Percentiles rank a stretch among this genome's conserved stretches.
Evolutionary conservation across 805 yeast species (phyloP).

Genomic region (Blastobotrys mokoenaii): DNA sequence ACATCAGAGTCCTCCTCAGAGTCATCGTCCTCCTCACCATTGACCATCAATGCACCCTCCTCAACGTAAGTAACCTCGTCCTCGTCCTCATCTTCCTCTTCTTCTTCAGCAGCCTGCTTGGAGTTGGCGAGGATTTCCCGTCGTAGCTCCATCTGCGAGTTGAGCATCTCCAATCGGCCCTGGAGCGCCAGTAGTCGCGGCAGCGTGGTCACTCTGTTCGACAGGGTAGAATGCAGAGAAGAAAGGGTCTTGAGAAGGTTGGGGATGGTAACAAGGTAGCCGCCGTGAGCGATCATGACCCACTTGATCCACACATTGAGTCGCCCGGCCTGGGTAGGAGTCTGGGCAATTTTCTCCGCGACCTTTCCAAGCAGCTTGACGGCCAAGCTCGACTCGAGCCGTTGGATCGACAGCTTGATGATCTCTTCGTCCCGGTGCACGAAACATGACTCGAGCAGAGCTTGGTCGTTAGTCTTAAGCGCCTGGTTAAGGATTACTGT

Average conservation of each 20-base stretch:
- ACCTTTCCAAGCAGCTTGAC: slow-evolving; percentile 38
- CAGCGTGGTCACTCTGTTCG: slow-evolving; percentile 46
- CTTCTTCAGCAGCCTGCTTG: slow-evolving; percentile 29
- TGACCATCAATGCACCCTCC: slow-evolving; percentile 35
- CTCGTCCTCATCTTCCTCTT: slow-evolving; percentile 23
- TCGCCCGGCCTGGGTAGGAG: slow-evolving; percentile 45
- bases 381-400: slow-evolving; percentile 40
- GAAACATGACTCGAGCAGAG: slow-evolving; percentile 78
- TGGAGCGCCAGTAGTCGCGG: slow-evolving; percentile 70
- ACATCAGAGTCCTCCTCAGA: slow-evolving; percentile 23
- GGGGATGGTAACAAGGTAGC: slow-evolving; percentile 45
- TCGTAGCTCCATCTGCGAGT: slow-evolving; percentile 68
- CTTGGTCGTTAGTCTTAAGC: slow-evolving; percentile 73
- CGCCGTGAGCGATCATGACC: slow-evolving; percentile 63
- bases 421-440: slow-evolving; percentile 42
- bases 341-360: slow-evolving; percentile 42
- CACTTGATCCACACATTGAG: slow-evolving; percentile 69
- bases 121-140: slow-evolving; percentile 34
- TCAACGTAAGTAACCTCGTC: slow-evolving; percentile 31
- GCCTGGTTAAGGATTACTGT: slow-evolving; percentile 86
- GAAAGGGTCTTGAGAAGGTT: slow-evolving; percentile 49
- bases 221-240: slow-evolving; percentile 48
- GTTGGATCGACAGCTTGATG: slow-evolving; percentile 46
- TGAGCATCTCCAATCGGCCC: slow-evolving; percentile 74
- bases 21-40: slow-evolving; percentile 39